Percentiles rank a stretch among this genome's conserved stretches.
phyloP scores from a whole-genome alignment of 495 filamentous ascomycete genomes.

The Penicillium alfredii region DNA sequence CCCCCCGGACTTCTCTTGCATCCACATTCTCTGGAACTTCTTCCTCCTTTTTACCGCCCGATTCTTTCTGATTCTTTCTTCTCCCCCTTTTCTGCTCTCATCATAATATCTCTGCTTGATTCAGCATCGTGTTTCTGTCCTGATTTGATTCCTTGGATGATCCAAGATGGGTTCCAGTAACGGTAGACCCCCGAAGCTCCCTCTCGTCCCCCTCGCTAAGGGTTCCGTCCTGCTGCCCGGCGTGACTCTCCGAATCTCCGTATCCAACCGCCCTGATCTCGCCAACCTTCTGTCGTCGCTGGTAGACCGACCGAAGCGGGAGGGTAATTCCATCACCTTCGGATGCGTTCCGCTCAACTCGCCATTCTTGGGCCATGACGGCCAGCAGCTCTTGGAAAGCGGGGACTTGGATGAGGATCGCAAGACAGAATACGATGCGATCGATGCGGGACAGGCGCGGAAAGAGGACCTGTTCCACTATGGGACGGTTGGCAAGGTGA shows the following conservation, averaged over 20 bases:
- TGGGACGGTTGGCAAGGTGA: conserved; percentile 75
- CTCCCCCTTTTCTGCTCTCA: conserved; percentile 8
- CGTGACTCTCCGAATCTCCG: conserved; percentile 66
- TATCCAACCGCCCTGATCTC: conserved; percentile 74
- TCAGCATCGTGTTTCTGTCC: conserved; percentile 2
- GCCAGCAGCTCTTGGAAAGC: conserved; percentile 61
- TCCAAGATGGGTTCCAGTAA: conserved; percentile 40
- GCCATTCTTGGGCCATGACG: conserved; percentile 58
- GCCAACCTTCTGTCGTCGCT: conserved; percentile 72
- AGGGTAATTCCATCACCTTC: conserved; percentile 61
- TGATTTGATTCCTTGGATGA: conserved; percentile 1
- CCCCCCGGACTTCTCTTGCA: conserved; percentile 29
- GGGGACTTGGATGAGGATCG: conserved; percentile 33
- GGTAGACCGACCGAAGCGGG: conserved; percentile 60
- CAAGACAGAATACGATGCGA: conserved; percentile 35
- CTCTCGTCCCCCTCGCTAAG: conserved; percentile 69
- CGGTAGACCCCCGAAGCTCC: conserved; percentile 49
- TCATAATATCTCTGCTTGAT: no score
- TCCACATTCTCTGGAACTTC: conserved; percentile 34
- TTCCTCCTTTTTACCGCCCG: no score
- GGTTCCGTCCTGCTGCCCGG: conserved; percentile 76
- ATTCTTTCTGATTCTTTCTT: no score
- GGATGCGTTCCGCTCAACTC: conserved; percentile 78
- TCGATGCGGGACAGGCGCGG: conserved; percentile 53
- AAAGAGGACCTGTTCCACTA: conserved; percentile 70